Base-by-base conservation (phyloP, 169 alveolate species). In the Plasmodium knowlesi region DNA sequence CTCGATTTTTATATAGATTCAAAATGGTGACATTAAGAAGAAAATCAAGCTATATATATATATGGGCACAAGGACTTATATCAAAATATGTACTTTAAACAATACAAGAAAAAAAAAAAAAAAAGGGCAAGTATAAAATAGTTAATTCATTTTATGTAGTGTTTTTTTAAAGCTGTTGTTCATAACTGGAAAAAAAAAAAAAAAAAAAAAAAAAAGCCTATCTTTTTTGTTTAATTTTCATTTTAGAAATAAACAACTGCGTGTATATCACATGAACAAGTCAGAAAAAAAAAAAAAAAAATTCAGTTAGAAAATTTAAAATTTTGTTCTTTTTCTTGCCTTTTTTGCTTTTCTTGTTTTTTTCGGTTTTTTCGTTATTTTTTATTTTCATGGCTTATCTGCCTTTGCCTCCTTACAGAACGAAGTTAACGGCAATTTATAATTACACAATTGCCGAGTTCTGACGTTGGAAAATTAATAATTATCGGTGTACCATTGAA, bases 401-500 rank as follows among this genome's bases (percentile, higher is more conserved):
- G 53, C n/a, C 30, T 19, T 82, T 82, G 71, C 76, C 37, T 53
- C 89, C 30, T 82, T 50, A 25, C 50, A 28, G 67, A 82, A 25
- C 16, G 67, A 82, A 82, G 32, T 82, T 53, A 82, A 53, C 50
- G 70, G 41, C 84, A 82, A 82, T 28, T 50, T 57, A 5, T 19
- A 22, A 12, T n/a, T 57, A 34, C 53, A 43, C 78, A 73, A 46
- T n/a, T 61, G 54, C 41, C 78, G 30, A 46, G 74, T 73, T 85
- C 32, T 46, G 25, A 39, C 32, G 78, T 19, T 39, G 84, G 74
- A 73, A 85, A 85, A 37, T 73, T 82, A 53, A 34, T 53, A 82
- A 78, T 78, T 82, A 54, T 54, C 89, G 76, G 89, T 82, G 89
- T 82, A 54, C 89, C 89, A 82, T 82, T 82, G 76, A 82, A 39